A percentile compares a stretch with the other conserved stretches of the same genome.
Conservation (phyloP, 257 asterid genomes). For the Penstemon newberryi region DNA sequence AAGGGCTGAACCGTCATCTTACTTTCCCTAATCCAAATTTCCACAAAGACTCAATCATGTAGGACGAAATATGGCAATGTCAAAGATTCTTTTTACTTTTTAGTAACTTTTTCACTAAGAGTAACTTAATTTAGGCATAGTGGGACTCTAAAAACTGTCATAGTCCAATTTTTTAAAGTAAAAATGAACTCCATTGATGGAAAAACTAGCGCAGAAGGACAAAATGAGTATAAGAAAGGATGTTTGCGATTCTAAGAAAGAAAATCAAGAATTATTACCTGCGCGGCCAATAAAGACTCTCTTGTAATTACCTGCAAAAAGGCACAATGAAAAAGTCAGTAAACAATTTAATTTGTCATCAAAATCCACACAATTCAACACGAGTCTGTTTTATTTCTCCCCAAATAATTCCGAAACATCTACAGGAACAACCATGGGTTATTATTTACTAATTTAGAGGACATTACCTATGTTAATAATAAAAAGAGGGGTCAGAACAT, state of each 20-base stretch:
- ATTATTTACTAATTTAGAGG: neutral
- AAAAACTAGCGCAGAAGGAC: too few relatives aligned
- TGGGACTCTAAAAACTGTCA: neutral
- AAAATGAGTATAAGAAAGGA: too few relatives aligned
- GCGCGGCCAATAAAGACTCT: slow-evolving; percentile 86
- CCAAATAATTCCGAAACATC: too few relatives aligned
- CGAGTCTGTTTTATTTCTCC: too few relatives aligned
- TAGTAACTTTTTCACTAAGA: neutral
- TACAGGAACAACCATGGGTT: too few relatives aligned
- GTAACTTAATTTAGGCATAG: neutral
- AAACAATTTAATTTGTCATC: neutral
- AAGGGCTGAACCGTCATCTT: neutral
- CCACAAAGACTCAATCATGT: neutral
- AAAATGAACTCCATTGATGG: too few relatives aligned
- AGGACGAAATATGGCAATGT: neutral
- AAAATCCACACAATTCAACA: neutral
- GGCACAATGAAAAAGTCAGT: slow-evolving; percentile 20
- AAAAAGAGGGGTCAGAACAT: neutral
- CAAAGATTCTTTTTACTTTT: neutral
- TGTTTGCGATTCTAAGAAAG: neutral
- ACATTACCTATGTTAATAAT: neutral
- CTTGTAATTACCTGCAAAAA: slow-evolving; percentile 70
- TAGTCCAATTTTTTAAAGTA: neutral
- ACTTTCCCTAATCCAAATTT: neutral
- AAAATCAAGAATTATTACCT: slow-evolving; percentile 44